These are phyloP conservation scores for Apiospora koreana DNA, from an alignment of 2,329 filamentous ascomycete species.

Conservation along the genomic window DNA sequence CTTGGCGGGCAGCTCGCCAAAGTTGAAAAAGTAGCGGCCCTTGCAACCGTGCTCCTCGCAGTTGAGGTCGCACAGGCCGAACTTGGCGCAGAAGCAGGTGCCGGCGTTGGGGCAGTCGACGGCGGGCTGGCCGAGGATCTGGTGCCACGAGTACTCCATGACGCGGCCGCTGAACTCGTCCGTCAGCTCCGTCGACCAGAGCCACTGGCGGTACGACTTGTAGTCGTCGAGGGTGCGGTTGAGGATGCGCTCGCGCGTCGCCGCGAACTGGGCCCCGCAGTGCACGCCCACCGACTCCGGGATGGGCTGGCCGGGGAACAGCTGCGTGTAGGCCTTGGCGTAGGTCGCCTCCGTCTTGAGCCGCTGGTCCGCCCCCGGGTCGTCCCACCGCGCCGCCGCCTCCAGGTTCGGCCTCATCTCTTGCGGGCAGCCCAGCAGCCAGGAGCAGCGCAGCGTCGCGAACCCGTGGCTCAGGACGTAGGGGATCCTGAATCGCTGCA, in stretches of 20 bases:
- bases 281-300: conserved; percentile 43
- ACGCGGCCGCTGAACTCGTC: conserved; percentile 51
- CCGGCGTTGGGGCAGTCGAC: conserved; percentile 54
- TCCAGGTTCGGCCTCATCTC: conserved; percentile 25
- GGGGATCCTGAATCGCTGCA: conserved; percentile 39
- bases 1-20: conserved; percentile 17
- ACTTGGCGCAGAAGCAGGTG: conserved; percentile 59
- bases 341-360: conserved; percentile 35
- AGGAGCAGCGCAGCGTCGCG: conserved; percentile 50
- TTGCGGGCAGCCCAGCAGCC: conserved; percentile 44
- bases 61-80: conserved; percentile 47
- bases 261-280: conserved; percentile 57
- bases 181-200: conserved; percentile 45
- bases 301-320: conserved; percentile 28
- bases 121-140: conserved; percentile 29
- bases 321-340: conserved; percentile 24
- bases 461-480: conserved; percentile 48
- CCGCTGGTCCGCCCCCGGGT: conserved; percentile 34
- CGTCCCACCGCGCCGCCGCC: conserved; percentile 17
- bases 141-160: conserved; percentile 59
- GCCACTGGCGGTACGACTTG: conserved; percentile 49
- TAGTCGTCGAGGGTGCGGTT: conserved; percentile 46
- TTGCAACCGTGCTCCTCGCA: conserved; percentile 42
- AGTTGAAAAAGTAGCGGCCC: conserved; percentile 41
- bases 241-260: conserved; percentile 45